Base-by-base conservation (phyloP, 805 yeast species). In the Lipomyces yamanashiensis region DNA sequence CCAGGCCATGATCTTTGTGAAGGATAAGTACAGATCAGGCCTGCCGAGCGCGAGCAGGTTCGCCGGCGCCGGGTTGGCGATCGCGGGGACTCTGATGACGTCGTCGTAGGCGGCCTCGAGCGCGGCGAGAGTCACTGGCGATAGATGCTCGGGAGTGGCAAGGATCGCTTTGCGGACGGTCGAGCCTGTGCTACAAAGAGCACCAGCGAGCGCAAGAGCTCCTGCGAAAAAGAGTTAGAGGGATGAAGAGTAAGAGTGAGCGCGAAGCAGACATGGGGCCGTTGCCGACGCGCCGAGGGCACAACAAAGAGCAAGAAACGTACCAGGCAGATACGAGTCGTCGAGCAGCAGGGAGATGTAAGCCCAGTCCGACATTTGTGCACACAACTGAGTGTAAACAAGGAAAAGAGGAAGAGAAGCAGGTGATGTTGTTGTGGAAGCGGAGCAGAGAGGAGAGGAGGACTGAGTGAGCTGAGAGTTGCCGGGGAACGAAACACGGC, bases 1-100 rank as follows among this genome's bases (percentile, higher is more conserved):
- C 89, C 90, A 87, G 39, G 84, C 75, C 54, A 80, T 77, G 39
- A 87, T 74, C 71, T 87, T 87, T 37, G 88, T 82, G 67, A 82
- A 78, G 2, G 72, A 55, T 17, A 28, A 51, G 61, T 74, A 76
- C 45, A 84, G 77, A 58, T 84, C 87, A 1, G 85, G 84, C 37
- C 88, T 75, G 44, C 75, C 76, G 69, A 85, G 76, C 28, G 75
- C 64, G 41, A 54, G 53, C 53, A 78, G 70, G 56, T 75, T 71
- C 7, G 55, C 62, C 15, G 71, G 61, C 7, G 61, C 55, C 7
- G 73, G 71, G 56, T 62, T 67, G 7, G 65, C 66, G 15, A 78
- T 59, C 7, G 75, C 59, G 12, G 70, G 69, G 1, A 78, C 73
- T 7, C 62, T 66, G 37, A 73, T 66, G 7, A 79, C 70, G 43